phyloP scores from a whole-genome alignment of 495 filamentous ascomycete genomes.

The Bryoglossum gracile region DNA sequence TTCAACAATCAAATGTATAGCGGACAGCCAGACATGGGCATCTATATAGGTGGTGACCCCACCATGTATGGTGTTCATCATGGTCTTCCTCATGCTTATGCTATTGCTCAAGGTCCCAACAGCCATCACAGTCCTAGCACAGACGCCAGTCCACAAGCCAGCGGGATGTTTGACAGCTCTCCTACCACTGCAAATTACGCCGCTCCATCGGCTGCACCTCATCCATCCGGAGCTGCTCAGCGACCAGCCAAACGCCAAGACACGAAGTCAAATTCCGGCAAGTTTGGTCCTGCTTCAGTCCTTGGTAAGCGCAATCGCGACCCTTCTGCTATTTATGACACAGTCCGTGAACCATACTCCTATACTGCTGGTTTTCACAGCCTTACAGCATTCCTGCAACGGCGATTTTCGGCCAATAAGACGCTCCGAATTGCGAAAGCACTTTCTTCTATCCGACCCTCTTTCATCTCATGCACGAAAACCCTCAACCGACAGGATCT shows the following conservation, averaged over 20 bases:
- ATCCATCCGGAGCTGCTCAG: slow-evolving; percentile 1
- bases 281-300: slow-evolving; percentile 18
- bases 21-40: slow-evolving; percentile 8
- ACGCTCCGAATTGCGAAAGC: slow-evolving; percentile 75
- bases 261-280: slow-evolving; percentile 7
- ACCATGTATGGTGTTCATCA: slow-evolving; percentile 12
- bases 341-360: slow-evolving; percentile 80
- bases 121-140: slow-evolving; percentile 55
- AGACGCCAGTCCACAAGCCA: slow-evolving; percentile 23
- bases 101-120: slow-evolving; percentile 59
- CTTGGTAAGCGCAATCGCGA: slow-evolving; percentile 47
- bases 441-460: slow-evolving; percentile 81
- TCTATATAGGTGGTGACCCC: neutral
- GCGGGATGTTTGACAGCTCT: slow-evolving; percentile 21
- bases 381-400: slow-evolving; percentile 71
- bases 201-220: slow-evolving; percentile 8
- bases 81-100: slow-evolving; percentile 55
- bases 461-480: slow-evolving; percentile 82
- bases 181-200: slow-evolving; percentile 19
- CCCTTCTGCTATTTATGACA: slow-evolving; percentile 78
- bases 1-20: slow-evolving; percentile 21
- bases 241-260: slow-evolving; percentile 23
- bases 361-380: slow-evolving; percentile 88
- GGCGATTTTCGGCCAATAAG: slow-evolving; percentile 63
- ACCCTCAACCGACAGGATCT: slow-evolving; percentile 79